A percentile compares a stretch with the other conserved stretches of the same genome.
Conservation (phyloP, 176 grass and related monocot species). For the Aegilops umbellulata region DNA sequence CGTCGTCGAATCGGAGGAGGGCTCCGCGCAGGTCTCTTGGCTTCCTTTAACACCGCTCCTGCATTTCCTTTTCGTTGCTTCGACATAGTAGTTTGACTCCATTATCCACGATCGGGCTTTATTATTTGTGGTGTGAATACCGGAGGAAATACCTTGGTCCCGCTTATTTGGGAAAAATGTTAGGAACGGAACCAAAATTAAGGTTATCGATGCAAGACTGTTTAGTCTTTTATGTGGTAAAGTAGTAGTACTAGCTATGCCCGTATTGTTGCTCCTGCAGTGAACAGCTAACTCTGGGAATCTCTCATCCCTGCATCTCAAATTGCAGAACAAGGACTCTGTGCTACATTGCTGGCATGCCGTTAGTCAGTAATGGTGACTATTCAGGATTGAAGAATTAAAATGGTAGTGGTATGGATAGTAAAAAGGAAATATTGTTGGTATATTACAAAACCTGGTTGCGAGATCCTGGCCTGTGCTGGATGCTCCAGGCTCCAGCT, state of each 20-base stretch:
- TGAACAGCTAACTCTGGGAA: not conserved
- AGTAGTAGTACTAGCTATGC: not conserved
- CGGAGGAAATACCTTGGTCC: not conserved
- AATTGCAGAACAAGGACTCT: not conserved
- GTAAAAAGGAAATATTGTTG: not conserved
- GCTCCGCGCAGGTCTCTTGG: conserved; percentile 20
- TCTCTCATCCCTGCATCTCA: not conserved
- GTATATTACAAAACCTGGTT: not conserved
- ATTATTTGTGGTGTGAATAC: not conserved
- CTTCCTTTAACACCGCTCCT: not conserved
- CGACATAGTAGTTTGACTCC: not conserved
- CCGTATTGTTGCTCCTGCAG: not conserved
- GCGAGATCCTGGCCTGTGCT: not conserved
- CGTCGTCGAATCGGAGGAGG: conserved; percentile 32
- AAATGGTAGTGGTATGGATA: not conserved
- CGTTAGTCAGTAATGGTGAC: not conserved
- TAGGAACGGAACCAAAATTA: not conserved
- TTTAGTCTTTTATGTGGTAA: not conserved
- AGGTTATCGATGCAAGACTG: not conserved
- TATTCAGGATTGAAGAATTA: not conserved
- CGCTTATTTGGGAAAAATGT: not conserved
- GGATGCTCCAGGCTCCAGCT: not conserved
- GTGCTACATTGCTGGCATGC: not conserved
- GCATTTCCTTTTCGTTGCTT: not conserved
- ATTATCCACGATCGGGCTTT: not conserved